Evolutionary conservation across 164 flowering plant species (phyloP), one percentile per base, ranked within the genome.

Genomic region (Malania oleifera): DNA sequence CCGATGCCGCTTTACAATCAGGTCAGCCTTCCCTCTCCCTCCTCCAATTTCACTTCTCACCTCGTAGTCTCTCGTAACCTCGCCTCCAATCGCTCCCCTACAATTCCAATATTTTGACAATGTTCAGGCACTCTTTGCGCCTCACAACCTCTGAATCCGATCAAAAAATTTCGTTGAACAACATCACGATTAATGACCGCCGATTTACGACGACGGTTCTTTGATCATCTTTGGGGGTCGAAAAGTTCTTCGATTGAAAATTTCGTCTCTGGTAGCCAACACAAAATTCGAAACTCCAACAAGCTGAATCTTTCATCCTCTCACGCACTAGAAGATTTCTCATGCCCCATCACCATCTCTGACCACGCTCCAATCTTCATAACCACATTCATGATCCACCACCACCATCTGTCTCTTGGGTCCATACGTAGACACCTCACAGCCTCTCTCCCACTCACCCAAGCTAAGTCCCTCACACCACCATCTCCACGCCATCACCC

Each of bases 1-100:
- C 87, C 6, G 90, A 86, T 52, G 0, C 63, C 15, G 73, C 84
- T 40, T 86, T 86, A 17, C 14, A 19, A 5, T 69, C 72, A 29
- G 95, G 95, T 4, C 95, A 84, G 57, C 87, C 87, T 0, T 34
- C 82, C 0, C 77, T 81, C n/a, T 40, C 67, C 26, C 79, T 72
- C 46, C 82, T 87, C 73, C 75, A 62, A n/a, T 64, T 70, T 66
- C 90, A 84, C 70, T 57, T 76, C 70, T 71, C 74, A 17, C 85
- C 87, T 0, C 31, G 62, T 5, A 56, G 60, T 26, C 57, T 75
- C 57, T 62, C 86, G 5, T 34, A 52, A 19, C 56, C 69, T 14
- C 51, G 39, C 31, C 82, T 82, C 67, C 53, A 11, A 10, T 72
- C 80, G 6, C 79, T 80, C 45, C 73, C 82, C 11, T 45, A 22